Conservation (phyloP, 2,329 filamentous ascomycete species). For the Ophiostoma angusticollis region DNA sequence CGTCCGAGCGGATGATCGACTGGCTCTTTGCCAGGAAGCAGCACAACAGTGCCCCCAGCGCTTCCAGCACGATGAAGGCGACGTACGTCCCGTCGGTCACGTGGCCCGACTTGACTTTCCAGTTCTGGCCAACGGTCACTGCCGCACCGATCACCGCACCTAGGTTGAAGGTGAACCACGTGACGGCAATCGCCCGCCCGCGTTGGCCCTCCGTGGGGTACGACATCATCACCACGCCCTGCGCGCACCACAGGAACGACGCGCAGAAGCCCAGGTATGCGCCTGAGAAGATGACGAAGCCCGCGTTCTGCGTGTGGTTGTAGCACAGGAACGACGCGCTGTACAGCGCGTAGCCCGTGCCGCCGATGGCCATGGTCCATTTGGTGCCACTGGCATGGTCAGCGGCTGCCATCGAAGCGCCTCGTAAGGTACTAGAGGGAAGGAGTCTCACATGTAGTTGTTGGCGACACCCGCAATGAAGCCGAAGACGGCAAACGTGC, state of each 20-base stretch:
- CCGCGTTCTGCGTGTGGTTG: constrained; percentile 49
- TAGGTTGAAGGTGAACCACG: constrained; percentile 16
- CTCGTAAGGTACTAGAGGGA: no score
- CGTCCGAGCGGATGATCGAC: constrained; percentile 6
- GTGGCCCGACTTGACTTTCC: constrained; percentile 3
- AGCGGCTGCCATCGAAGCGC: constrained; percentile 19
- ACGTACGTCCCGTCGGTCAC: constrained; percentile 18
- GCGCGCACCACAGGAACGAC: constrained; percentile 62
- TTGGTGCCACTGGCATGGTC: constrained; percentile 42
- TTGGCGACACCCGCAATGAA: constrained; percentile 61
- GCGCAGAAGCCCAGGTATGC: constrained; percentile 63
- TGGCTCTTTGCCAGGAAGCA: constrained; percentile 13
- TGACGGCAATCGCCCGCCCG: constrained; percentile 5
- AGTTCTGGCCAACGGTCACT: constrained; percentile 16
- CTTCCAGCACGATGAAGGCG: constrained; percentile 18
- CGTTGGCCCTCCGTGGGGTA: constrained; percentile 7
- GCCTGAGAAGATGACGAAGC: constrained; percentile 60
- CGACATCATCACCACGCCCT: constrained; percentile 67
- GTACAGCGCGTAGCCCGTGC: constrained; percentile 60
- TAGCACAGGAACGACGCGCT: constrained; percentile 54
- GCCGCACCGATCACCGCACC: constrained; percentile 16
- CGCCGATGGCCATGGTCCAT: constrained; percentile 52
- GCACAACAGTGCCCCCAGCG: constrained; percentile 11
- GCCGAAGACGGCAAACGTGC: constrained; percentile 54
- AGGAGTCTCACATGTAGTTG: constrained; percentile 29